These are phyloP conservation scores for Nakazawaea ishiwadae DNA, from an alignment of 805 yeast species.

Conservation along the genomic window DNA sequence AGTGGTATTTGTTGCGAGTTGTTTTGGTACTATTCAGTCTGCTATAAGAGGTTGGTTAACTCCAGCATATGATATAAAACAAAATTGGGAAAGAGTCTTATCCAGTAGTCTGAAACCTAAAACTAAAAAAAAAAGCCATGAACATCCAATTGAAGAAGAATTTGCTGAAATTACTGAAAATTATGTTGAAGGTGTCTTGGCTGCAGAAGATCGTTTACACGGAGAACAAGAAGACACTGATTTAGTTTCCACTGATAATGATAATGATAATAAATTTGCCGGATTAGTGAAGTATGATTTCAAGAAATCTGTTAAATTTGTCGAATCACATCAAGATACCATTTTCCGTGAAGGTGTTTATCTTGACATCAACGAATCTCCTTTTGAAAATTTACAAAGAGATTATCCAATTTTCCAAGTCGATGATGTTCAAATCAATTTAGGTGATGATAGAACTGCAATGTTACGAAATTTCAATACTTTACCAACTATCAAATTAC, in stretches of 20 bases:
- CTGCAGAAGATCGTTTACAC: constrained; percentile 6
- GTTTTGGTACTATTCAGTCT: constrained; percentile 16
- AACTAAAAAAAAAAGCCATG: constrained; percentile 16
- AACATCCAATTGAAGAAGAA: constrained; percentile 11
- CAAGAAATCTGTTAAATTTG: not conserved
- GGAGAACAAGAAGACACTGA: not conserved
- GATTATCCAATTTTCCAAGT: constrained; percentile 1
- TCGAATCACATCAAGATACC: constrained; percentile 1
- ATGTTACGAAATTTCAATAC: constrained; percentile 54
- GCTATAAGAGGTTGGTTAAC: constrained; percentile 1
- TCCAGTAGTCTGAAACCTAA: constrained; percentile 21
- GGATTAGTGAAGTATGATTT: constrained; percentile 4
- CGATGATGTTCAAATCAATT: constrained; percentile 9
- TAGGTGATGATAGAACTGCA: constrained; percentile 30
- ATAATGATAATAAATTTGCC: not conserved
- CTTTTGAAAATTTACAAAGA: not conserved
- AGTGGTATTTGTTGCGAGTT: constrained; percentile 29
- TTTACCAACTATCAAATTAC: constrained; percentile 73
- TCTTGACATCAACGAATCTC: not conserved
- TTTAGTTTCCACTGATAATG: not conserved
- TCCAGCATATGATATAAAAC: constrained; percentile 6
- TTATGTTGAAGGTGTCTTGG: constrained; percentile 12
- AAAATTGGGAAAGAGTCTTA: constrained; percentile 19
- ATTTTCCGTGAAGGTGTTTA: constrained; percentile 5
- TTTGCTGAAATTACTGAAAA: constrained; percentile 15